A percentile compares a stretch with the other conserved stretches of the same genome.
These are phyloP conservation scores for Penicillium hordei DNA, from an alignment of 2,329 filamentous ascomycete species.

Conservation along the genomic window DNA sequence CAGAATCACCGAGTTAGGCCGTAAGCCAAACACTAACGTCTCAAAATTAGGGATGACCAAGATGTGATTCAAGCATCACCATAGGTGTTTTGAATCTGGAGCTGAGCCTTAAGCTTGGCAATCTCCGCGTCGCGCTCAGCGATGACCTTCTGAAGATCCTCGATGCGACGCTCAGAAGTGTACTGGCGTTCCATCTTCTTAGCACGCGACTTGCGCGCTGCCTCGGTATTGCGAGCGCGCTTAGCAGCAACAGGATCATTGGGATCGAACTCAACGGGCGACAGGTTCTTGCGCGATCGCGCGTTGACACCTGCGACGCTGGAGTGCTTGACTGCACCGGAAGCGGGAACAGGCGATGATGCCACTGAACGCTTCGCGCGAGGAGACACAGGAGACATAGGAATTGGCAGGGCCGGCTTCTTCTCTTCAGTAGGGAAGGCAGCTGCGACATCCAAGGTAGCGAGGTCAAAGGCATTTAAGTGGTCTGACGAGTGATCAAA, in stretches of 20 bases:
- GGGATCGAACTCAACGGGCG: slow-evolving; percentile 74
- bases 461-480: slow-evolving; percentile 31
- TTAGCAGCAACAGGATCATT: slow-evolving; percentile 78
- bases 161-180: slow-evolving; percentile 71
- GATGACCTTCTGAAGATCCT: slow-evolving; percentile 58
- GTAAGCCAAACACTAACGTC: neutral
- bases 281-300: slow-evolving; percentile 77
- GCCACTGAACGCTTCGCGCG: slow-evolving; percentile 33
- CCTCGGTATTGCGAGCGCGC: slow-evolving; percentile 89
- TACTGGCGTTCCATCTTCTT: slow-evolving; percentile 77
- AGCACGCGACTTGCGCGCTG: slow-evolving; percentile 87
- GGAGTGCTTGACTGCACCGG: slow-evolving; percentile 59
- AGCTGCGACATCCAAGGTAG: slow-evolving; percentile 29
- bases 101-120: slow-evolving; percentile 27
- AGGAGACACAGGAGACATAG: slow-evolving; percentile 36
- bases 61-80: slow-evolving; percentile 2
- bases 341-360: slow-evolving; percentile 22
- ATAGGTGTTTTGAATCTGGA: slow-evolving; percentile 18
- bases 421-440: slow-evolving; percentile 19
- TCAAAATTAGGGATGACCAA: neutral
- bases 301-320: slow-evolving; percentile 68
- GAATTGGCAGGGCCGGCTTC: slow-evolving; percentile 17
- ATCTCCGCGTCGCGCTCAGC: slow-evolving; percentile 29
- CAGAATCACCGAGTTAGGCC: neutral
- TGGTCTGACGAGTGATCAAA: slow-evolving; percentile 35